Percentiles rank a stretch among this genome's conserved stretches.
phyloP scores from a whole-genome alignment of 2,329 filamentous ascomycete species.

The Moelleriella libera region DNA sequence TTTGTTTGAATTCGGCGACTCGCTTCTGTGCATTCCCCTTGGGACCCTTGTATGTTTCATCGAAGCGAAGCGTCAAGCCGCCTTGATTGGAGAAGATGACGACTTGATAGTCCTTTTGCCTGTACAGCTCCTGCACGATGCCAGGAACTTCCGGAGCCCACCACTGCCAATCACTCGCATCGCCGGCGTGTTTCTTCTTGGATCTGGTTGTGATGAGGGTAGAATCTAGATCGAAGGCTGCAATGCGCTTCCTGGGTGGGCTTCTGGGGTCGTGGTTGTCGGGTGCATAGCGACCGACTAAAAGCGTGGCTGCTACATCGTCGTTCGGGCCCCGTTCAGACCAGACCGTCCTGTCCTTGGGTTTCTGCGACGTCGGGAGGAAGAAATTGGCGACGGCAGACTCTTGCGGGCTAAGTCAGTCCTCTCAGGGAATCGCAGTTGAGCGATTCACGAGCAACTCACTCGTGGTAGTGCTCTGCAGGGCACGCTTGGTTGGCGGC shows the following conservation, averaged over 20 bases:
- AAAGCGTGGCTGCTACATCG: constrained; percentile 40
- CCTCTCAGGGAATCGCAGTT: background rate
- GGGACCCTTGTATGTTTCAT: constrained; percentile 49
- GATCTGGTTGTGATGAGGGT: constrained; percentile 72
- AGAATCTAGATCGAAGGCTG: constrained; percentile 69
- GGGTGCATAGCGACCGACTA: constrained; percentile 59
- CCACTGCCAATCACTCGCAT: constrained; percentile 83
- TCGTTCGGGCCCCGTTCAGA: constrained; percentile 42
- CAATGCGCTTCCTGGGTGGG: constrained; percentile 39
- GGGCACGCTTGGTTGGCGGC: constrained; percentile 36
- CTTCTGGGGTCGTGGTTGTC: constrained; percentile 16
- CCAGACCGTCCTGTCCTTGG: constrained; percentile 64
- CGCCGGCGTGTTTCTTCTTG: constrained; percentile 61
- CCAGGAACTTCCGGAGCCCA: constrained; percentile 62
- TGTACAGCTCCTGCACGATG: constrained; percentile 50
- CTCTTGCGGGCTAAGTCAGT: constrained; percentile 27
- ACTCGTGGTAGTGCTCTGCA: constrained; percentile 39
- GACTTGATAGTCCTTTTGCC: constrained; percentile 57
- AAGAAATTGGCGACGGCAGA: constrained; percentile 73
- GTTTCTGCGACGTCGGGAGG: constrained; percentile 72
- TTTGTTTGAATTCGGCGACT: constrained; percentile 69
- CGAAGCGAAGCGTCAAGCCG: constrained; percentile 59
- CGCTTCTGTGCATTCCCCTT: constrained; percentile 49
- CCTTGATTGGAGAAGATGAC: constrained; percentile 83
- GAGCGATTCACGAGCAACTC: constrained; percentile 6